These are phyloP conservation scores for Metschnikowia matae DNA, from an alignment of 805 yeast species.

Conservation along the genomic window DNA sequence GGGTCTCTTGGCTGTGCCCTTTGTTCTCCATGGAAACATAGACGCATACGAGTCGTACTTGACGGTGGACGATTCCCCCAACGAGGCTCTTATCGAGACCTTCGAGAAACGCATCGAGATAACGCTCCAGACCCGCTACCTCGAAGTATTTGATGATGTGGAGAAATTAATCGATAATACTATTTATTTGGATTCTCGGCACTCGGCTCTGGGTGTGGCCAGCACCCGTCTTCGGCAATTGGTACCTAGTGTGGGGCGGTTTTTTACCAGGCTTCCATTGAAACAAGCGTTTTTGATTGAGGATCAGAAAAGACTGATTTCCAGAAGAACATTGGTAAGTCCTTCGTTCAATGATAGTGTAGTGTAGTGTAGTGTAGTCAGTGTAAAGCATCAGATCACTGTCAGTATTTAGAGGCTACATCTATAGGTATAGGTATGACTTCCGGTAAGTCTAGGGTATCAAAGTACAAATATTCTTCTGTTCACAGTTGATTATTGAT, in stretches of 20 bases:
- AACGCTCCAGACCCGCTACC: conserved; percentile 71
- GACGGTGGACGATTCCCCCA: conserved; percentile 18
- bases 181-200: conserved; percentile 24
- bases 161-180: conserved; percentile 61
- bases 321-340: conserved; percentile 78
- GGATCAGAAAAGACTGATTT: conserved; percentile 74
- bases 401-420: no score
- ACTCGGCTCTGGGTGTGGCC: conserved; percentile 16
- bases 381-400: no score
- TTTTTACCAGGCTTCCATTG: conserved; percentile 24
- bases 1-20: conserved; percentile 86
- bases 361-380: no score
- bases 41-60: conserved; percentile 34
- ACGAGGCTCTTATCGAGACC: conserved; percentile 20
- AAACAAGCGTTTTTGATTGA: conserved; percentile 71
- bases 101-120: conserved; percentile 38
- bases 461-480: no score
- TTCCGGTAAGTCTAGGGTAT: no score
- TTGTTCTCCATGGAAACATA: conserved; percentile 81
- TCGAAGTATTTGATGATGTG: conserved; percentile 75
- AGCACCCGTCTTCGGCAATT: conserved; percentile 61
- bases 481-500: no score
- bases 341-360: conserved; percentile 95
- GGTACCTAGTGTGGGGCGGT: conserved; percentile 70
- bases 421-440: no score